These are phyloP conservation scores for Cardamine occulta DNA, from an alignment of 345 rosid genomes.

Conservation along the genomic window DNA sequence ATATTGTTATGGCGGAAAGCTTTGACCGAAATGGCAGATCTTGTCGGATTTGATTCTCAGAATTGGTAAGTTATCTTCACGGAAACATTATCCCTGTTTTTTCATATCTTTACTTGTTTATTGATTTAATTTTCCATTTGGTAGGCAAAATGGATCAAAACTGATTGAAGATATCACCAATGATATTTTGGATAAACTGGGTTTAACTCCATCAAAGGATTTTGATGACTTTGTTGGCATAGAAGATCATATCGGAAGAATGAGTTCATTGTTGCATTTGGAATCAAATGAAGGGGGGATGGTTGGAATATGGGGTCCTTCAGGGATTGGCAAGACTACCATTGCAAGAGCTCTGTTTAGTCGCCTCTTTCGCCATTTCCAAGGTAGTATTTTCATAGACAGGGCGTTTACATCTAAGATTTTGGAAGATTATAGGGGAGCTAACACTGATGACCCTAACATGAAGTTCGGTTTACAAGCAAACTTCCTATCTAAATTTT, in stretches of 20 bases:
- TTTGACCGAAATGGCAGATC: not conserved
- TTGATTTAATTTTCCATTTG: too few relatives aligned
- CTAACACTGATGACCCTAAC: not conserved
- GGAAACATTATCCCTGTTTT: not conserved
- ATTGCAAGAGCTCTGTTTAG: not conserved
- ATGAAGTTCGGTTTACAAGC: not conserved
- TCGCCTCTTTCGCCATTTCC: not conserved
- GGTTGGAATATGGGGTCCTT: slow-evolving; percentile 3
- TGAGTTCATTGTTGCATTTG: not conserved
- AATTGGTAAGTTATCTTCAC: not conserved
- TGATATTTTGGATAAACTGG: not conserved
- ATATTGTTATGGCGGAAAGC: not conserved
- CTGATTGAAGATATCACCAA: too few relatives aligned
- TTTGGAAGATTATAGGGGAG: not conserved
- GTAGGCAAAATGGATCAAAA: too few relatives aligned
- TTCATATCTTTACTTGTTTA: too few relatives aligned
- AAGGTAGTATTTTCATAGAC: not conserved
- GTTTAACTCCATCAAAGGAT: not conserved
- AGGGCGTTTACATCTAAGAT: not conserved
- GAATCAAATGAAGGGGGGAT: not conserved
- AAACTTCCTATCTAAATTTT: not conserved
- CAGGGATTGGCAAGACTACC: slow-evolving; percentile 11
- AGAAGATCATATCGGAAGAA: not conserved
- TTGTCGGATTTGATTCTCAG: not conserved
- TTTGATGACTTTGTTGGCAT: not conserved